phyloP scores from a whole-genome alignment of 179 eudicot genomes.

The Amaranthus tricolor region DNA sequence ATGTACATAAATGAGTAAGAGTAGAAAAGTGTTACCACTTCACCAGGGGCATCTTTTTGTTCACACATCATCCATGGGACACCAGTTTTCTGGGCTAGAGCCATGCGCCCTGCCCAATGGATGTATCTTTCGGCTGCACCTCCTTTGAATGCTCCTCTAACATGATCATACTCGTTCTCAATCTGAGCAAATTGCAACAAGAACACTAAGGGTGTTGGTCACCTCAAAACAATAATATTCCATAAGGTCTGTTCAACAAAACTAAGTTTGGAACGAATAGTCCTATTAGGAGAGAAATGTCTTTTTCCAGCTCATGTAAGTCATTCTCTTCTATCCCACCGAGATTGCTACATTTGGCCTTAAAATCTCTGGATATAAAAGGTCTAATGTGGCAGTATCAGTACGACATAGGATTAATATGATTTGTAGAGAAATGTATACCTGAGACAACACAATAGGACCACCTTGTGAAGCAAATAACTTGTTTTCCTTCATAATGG shows the following conservation, averaged over 20 bases:
- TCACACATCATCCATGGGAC: constrained; percentile 36
- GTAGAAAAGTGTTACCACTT: constrained; percentile 19
- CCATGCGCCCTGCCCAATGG: constrained; percentile 24
- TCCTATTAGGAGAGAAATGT: too few species aligned
- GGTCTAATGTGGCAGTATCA: neutral
- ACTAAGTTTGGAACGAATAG: too few species aligned
- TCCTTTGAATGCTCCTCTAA: constrained; percentile 12
- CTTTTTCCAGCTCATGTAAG: too few species aligned
- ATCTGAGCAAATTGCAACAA: constrained; percentile 11
- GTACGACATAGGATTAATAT: neutral
- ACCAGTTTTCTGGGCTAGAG: constrained; percentile 17
- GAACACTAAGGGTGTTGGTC: neutral
- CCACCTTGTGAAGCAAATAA: constrained; percentile 32
- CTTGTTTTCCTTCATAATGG: constrained; percentile 41
- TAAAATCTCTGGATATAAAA: too few species aligned
- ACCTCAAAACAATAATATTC: too few species aligned
- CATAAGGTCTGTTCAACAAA: too few species aligned
- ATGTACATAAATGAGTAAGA: neutral
- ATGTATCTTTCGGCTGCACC: constrained; percentile 20
- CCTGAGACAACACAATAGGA: constrained; percentile 31
- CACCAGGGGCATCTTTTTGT: constrained; percentile 27
- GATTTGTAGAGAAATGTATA: neutral
- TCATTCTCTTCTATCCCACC: too few species aligned
- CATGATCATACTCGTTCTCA: constrained; percentile 30
- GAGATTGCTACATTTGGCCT: too few species aligned